These are phyloP conservation scores for Oxyria digyna DNA, from an alignment of 148 eudicot species.

Conservation along the genomic window DNA sequence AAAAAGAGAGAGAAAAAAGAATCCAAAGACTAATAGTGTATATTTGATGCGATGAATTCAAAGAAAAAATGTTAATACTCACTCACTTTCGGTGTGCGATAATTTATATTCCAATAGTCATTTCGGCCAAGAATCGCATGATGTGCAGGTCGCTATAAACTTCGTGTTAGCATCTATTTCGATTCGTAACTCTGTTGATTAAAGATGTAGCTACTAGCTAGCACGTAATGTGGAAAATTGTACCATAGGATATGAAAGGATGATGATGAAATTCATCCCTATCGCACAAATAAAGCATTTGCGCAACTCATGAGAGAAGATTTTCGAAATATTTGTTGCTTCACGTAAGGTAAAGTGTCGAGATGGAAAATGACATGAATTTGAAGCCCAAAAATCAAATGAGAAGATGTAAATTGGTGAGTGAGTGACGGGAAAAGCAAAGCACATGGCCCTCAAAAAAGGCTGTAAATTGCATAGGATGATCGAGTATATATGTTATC, in stretches of 20 bases:
- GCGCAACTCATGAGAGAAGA: background rate
- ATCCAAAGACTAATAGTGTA: too few species aligned
- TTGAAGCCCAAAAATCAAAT: background rate
- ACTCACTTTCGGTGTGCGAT: too few species aligned
- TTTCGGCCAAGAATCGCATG: too few species aligned
- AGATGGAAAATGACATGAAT: background rate
- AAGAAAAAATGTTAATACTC: too few species aligned
- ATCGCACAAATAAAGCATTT: background rate
- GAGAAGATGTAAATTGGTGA: background rate
- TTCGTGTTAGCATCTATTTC: too few species aligned
- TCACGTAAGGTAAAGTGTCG: background rate
- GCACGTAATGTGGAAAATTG: too few species aligned
- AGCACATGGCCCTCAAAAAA: background rate
- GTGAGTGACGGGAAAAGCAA: background rate
- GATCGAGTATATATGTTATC: background rate
- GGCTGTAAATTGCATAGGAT: background rate
- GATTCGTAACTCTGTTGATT: too few species aligned
- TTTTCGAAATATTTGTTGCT: background rate
- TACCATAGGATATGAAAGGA: background rate
- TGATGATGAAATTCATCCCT: background rate
- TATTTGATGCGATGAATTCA: too few species aligned
- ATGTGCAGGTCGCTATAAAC: too few species aligned
- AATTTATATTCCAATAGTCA: too few species aligned
- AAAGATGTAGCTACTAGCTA: too few species aligned
- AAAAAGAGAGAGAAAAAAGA: too few species aligned